phyloP scores from a whole-genome alignment of 805 yeast genomes.

The Lipomyces yamanashiensis region DNA sequence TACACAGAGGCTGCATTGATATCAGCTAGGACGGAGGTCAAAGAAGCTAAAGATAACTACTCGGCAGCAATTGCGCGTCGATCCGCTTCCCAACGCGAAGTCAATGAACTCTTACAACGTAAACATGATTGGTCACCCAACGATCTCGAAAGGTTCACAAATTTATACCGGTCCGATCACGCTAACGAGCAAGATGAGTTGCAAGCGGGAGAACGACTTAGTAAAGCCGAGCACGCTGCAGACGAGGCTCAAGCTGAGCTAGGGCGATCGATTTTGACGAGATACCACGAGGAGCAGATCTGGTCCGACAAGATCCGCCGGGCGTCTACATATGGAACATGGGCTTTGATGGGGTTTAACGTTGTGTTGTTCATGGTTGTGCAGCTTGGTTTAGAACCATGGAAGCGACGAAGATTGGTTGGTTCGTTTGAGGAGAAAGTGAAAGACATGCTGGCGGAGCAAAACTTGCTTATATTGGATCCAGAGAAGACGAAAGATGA shows the following conservation, averaged over 20 bases:
- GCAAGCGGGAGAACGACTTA: constrained; percentile 51
- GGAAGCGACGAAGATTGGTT: constrained; percentile 84
- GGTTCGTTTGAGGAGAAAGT: constrained; percentile 84
- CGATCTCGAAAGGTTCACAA: constrained; percentile 86
- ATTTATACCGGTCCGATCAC: constrained; percentile 80
- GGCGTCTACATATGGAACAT: constrained; percentile 96
- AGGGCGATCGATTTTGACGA: constrained; percentile 75
- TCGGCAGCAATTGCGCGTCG: constrained; percentile 66
- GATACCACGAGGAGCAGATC: constrained; percentile 96
- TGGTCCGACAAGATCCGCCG: constrained; percentile 97
- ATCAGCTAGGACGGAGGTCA: constrained; percentile 55
- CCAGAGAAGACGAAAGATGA: constrained; percentile 2
- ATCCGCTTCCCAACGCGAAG: constrained; percentile 74
- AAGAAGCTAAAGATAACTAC: constrained; percentile 56
- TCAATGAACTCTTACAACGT: constrained; percentile 84
- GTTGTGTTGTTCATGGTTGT: constrained; percentile 76
- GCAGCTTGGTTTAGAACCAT: constrained; percentile 89
- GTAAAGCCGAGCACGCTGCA: constrained; percentile 60
- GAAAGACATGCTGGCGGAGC: constrained; percentile 54
- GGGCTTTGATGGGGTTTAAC: constrained; percentile 86
- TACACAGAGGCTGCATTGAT: constrained; percentile 57
- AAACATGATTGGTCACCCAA: constrained; percentile 78
- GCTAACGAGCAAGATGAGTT: constrained; percentile 65
- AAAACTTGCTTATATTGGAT: neutral
- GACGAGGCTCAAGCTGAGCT: constrained; percentile 72